phyloP scores from a whole-genome alignment of 1,284 basidiomycete genomes.

The Ceratobasidium sp. region DNA sequence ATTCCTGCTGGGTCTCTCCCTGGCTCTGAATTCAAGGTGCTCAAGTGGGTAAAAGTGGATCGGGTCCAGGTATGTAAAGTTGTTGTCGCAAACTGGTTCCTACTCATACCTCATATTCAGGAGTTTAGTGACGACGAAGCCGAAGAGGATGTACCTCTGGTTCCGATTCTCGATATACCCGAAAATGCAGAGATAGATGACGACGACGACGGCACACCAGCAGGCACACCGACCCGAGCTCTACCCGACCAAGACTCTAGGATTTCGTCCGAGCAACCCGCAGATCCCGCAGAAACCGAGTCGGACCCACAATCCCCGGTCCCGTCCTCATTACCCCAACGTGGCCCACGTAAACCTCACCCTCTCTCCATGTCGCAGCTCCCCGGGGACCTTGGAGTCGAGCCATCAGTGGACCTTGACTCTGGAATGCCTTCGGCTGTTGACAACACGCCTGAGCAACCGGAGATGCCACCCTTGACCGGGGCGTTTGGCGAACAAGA shows the following conservation, averaged over 20 bases:
- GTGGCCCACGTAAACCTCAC: slow-evolving; percentile 42
- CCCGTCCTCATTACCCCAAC: slow-evolving; percentile 14
- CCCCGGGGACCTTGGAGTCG: slow-evolving; percentile 18
- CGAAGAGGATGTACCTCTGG: slow-evolving; percentile 43
- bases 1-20: slow-evolving; percentile 45
- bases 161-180: slow-evolving; percentile 41
- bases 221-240: slow-evolving; percentile 40
- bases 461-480: slow-evolving; percentile 26
- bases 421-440: slow-evolving; percentile 43
- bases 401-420: slow-evolving; percentile 31
- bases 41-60: slow-evolving; percentile 48
- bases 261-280: slow-evolving; percentile 43
- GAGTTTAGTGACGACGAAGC: slow-evolving; percentile 49
- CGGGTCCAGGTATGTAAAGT: slow-evolving; percentile 42
- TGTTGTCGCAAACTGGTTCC: not conserved
- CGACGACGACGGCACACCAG: slow-evolving; percentile 21
- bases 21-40: slow-evolving; percentile 48
- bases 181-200: slow-evolving; percentile 35
- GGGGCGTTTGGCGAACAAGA: slow-evolving; percentile 30
- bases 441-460: slow-evolving; percentile 42
- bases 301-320: slow-evolving; percentile 44
- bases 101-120: slow-evolving; percentile 9
- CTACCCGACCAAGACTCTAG: slow-evolving; percentile 37
- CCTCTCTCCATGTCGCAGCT: slow-evolving; percentile 44
- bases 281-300: slow-evolving; percentile 38